Base-by-base conservation (phyloP, 345 rosid genomes). In the Eucalyptus regnans region DNA sequence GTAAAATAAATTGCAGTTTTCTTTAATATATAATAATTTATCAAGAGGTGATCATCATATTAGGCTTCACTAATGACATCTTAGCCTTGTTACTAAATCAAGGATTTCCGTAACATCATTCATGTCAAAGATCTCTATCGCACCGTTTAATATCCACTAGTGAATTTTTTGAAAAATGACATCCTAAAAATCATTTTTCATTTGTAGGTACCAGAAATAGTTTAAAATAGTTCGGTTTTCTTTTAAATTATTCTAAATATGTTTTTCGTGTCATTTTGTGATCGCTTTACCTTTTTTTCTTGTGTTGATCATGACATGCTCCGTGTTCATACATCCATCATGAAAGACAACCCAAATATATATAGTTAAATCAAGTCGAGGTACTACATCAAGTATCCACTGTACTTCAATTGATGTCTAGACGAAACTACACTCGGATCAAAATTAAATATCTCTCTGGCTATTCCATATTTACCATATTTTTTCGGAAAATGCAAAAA, bases 71-170 rank as follows among this genome's bases (percentile, higher is more conserved):
- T 25, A 29, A 27, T 29, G 31, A 12, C 68, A 27, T 29, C 10
- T 52, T 52, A 20, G 20, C 25, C 58, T 20, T 52, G 58, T 52
- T 52, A 1, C 16, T 29, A 12, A 62, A 62, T 62, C 68, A 27
- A 1, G 2, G 11, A 66, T n/a, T 14, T 31, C 10, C 25, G 4
- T 14, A 12, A n/a, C 17, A 27, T 13, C 8, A 6, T 62, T 62
- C 8, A 0, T 2, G 4, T 27, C 6, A 27, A 62, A 12, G 1
- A 62, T 62, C 15, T 62, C 16, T 12, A 12, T 4, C 0, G 1
- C 17, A 11, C 1, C 6, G 2, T n/a, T n/a, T 6, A 66, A 66
- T n/a, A 29, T 66, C 0, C 3, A 15, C 17, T 8, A 4, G 18
- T 66, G 41, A 66, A 15, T 62, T 29, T 29, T 29, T 6, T 8